Base-by-base conservation (phyloP, 1,284 basidiomycete species). In the Volvariella surrecta region DNA sequence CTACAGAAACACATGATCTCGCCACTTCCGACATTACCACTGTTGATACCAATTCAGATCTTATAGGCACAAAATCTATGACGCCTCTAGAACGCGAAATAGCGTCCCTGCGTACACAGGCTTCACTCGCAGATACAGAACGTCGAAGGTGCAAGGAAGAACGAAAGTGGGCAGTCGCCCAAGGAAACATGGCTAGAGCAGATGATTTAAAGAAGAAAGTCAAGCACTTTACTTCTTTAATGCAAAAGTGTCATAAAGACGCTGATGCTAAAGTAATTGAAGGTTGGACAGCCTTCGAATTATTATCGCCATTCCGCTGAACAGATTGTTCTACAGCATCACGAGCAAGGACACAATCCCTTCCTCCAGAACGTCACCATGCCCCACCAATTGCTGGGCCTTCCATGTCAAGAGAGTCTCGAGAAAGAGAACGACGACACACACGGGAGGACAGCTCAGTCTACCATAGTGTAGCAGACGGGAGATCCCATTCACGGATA, bases 161-260 rank as follows among this genome's bases (percentile, higher is more conserved):
- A 60, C 72, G 76, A 54, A 86, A 89, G 58, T 89, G 86, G 86
- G 86, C 86, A 2, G 56, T 79, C 40, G 81, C 82, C 20, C 76
- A 82, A 57, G 84, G 84, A 0, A 87, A 89, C 56, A 53, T 64
- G 35, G 78, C 81, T 10, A 73, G 84, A 37, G 86, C 84, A 16
- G 67, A 71, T 19, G 80, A 89, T 64, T 76, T 89, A 68, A 78
- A 76, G 51, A 87, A 82, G 79, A 82, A 87, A 58, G 82, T 87
- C 46, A 81, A 82, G 61, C 73, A 79, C 16, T 89, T 85, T 57
- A 76, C 81, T 24, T 76, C 80, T 17, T 65, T 89, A 48, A 85
- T 83, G 72, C 78, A 86, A 58, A 85, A 82, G 52, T 88, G 84
- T 54, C 79, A 79, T 49, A 68, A 75, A 42, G 83, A 89, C 60